Evolutionary conservation across 2,329 filamentous ascomycete species (phyloP).

Genomic region (Pseudocercospora macadamiae): DNA sequence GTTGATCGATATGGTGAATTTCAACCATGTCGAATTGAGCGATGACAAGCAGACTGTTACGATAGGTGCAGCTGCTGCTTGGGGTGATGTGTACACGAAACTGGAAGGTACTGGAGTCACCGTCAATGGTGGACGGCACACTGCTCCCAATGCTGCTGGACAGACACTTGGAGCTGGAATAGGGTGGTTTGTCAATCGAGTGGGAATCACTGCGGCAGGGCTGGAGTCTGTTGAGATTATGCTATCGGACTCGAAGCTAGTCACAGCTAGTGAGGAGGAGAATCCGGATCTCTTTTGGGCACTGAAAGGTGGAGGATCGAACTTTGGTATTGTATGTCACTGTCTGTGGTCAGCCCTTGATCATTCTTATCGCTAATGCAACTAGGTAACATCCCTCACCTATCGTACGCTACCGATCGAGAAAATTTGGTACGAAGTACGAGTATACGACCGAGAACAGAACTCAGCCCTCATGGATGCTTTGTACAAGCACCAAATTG

Average conservation of each 20-base stretch:
- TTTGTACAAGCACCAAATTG: neutral
- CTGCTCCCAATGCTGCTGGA: neutral
- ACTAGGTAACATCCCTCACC: neutral
- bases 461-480: neutral
- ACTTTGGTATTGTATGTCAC: conserved; percentile 46
- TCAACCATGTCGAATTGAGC: neutral
- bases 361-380: too few species aligned
- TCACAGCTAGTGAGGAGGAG: conserved; percentile 45
- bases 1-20: neutral
- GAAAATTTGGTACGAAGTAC: neutral
- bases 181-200: neutral
- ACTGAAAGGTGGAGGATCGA: conserved; percentile 48
- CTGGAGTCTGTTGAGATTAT: conserved; percentile 33
- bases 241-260: conserved; percentile 40
- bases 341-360: too few species aligned
- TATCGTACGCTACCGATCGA: neutral
- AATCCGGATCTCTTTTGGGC: conserved; percentile 55
- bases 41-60: neutral
- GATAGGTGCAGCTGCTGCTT: neutral
- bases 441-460: neutral
- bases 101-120: neutral
- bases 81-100: neutral
- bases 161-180: neutral
- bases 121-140: neutral
- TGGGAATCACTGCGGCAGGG: neutral